A percentile compares a stretch with the other conserved stretches of the same genome.
Evolutionary conservation across 2,329 filamentous ascomycete species (phyloP).

Genomic region (Cadophora sp.): DNA sequence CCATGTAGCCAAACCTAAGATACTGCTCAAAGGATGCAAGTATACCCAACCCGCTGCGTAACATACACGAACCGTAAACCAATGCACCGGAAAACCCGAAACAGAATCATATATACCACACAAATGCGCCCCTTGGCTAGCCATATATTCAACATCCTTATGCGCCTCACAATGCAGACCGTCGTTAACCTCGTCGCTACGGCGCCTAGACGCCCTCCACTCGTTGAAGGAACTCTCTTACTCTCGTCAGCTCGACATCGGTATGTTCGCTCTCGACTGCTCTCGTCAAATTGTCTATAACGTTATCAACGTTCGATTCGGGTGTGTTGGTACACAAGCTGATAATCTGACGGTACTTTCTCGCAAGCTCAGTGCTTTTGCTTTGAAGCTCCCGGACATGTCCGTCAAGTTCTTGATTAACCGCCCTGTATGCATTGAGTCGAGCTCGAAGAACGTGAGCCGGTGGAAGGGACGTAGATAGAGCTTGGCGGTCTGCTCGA

Average conservation of each 20-base stretch:
- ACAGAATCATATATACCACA: conserved; percentile 9
- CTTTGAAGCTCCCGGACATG: conserved; percentile 76
- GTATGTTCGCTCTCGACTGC: conserved; percentile 88
- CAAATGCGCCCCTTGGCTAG: neutral
- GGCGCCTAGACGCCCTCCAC: conserved; percentile 56
- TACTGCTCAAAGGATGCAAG: neutral
- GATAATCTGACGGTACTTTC: conserved; percentile 88
- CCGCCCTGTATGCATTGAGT: conserved; percentile 71
- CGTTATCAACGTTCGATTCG: conserved; percentile 74
- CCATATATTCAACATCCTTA: conserved; percentile 12
- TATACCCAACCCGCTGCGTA: conserved; percentile 3
- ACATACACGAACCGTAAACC: conserved; percentile 12
- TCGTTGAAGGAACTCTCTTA: conserved; percentile 79
- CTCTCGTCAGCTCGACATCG: conserved; percentile 76
- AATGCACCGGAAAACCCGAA: neutral
- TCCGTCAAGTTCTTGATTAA: conserved; percentile 71
- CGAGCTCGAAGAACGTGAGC: conserved; percentile 68
- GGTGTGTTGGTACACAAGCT: conserved; percentile 82
- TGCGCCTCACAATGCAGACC: conserved; percentile 10
- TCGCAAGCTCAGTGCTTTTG: conserved; percentile 82
- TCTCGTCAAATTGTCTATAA: conserved; percentile 79
- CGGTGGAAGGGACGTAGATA: conserved; percentile 57
- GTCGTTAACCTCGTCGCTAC: neutral
- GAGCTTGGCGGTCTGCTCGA: conserved; percentile 51
- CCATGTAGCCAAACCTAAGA: neutral